Evolutionary conservation across 345 rosid genomes (phyloP).

Genomic region (Atalantia buxifolia): DNA sequence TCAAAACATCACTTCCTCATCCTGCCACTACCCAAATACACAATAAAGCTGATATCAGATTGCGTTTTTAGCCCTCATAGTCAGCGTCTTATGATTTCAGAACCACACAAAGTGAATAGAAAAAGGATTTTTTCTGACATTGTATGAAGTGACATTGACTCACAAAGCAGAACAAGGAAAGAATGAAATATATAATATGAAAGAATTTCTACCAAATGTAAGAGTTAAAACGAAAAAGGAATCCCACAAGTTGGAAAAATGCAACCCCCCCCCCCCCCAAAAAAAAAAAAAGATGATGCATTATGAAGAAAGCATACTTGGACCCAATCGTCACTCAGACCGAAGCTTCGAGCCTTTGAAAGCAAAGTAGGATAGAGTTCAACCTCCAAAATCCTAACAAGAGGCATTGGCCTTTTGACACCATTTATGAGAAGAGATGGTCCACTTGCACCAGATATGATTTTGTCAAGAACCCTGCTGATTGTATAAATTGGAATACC

Average conservation of each 20-base stretch:
- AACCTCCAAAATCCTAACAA: slow-evolving; percentile 83
- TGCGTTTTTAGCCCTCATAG: background rate
- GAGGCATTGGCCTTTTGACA: slow-evolving; percentile 80
- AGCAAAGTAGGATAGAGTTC: slow-evolving; percentile 88
- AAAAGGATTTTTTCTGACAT: background rate
- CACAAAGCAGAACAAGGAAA: background rate
- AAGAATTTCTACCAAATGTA: background rate
- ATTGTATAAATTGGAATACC: slow-evolving; percentile 77
- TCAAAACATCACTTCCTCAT: background rate
- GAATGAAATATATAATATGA: background rate
- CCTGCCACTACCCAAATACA: background rate
- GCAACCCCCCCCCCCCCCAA: background rate
- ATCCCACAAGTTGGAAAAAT: background rate
- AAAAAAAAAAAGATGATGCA: background rate
- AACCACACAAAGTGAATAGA: background rate
- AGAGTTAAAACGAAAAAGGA: background rate
- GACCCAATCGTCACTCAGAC: slow-evolving; percentile 83
- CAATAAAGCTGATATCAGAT: background rate
- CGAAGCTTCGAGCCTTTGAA: slow-evolving; percentile 91
- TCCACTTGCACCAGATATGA: slow-evolving; percentile 66
- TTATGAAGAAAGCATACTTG: slow-evolving; percentile 42
- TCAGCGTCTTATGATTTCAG: too few species aligned
- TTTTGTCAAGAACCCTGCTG: slow-evolving; percentile 74
- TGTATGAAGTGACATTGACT: background rate
- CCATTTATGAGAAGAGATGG: slow-evolving; percentile 79